Percentiles rank a stretch among this genome's conserved stretches.
phyloP scores from a whole-genome alignment of 1,284 basidiomycete genomes.

The Earliella scabrosa region DNA sequence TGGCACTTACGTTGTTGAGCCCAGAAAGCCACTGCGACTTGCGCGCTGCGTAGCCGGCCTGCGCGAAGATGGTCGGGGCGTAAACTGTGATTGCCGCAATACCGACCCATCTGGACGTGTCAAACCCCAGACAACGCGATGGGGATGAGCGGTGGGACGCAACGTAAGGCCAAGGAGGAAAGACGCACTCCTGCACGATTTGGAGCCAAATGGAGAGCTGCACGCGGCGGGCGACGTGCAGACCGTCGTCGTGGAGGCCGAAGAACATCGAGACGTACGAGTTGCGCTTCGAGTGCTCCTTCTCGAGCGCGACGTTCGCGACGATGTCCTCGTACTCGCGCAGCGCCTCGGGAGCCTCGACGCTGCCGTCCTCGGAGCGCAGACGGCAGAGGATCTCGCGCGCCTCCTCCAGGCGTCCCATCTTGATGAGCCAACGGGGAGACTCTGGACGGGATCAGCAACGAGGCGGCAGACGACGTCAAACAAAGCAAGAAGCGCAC shows the following conservation, averaged over 20 bases:
- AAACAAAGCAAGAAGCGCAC: conserved; percentile 24
- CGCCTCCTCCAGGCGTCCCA: conserved; percentile 52
- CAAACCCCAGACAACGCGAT: not conserved
- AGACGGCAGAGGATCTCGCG: conserved; percentile 43
- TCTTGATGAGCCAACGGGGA: conserved; percentile 60
- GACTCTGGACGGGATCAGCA: conserved; percentile 42
- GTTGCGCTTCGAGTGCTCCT: conserved; percentile 46
- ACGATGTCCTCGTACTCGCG: conserved; percentile 47
- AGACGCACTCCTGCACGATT: conserved; percentile 53
- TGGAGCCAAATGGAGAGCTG: conserved; percentile 55
- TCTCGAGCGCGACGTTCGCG: conserved; percentile 46
- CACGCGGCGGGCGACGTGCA: conserved; percentile 51
- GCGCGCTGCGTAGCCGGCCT: conserved; percentile 48
- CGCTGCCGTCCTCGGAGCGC: conserved; percentile 34
- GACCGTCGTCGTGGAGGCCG: conserved; percentile 45
- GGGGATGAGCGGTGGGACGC: not conserved
- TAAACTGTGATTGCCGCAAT: conserved; percentile 57
- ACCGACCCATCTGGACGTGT: conserved; percentile 44
- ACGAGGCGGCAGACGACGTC: conserved; percentile 1
- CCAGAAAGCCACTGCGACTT: conserved; percentile 54
- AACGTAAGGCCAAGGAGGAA: not conserved
- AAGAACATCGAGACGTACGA: conserved; percentile 53
- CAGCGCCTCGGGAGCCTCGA: conserved; percentile 30
- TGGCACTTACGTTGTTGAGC: conserved; percentile 44
- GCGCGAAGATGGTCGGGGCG: conserved; percentile 52